phyloP scores from a whole-genome alignment of 306 rosid genomes.

The Vigna nakashimae region DNA sequence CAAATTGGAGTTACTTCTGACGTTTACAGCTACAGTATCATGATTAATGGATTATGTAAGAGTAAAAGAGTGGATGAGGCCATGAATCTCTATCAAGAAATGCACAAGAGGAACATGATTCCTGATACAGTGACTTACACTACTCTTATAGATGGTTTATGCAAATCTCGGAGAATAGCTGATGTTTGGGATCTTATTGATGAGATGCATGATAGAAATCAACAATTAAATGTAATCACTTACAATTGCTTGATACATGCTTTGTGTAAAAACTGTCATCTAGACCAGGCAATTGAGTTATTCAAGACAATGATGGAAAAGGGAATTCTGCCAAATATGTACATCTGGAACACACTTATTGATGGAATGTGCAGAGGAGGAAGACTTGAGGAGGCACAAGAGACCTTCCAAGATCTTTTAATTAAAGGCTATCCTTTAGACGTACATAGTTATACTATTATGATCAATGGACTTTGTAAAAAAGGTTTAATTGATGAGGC shows the following conservation, averaged over 20 bases:
- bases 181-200: neutral
- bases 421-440: neutral
- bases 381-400: neutral
- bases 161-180: too few relatives aligned
- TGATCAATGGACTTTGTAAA: constrained; percentile 26
- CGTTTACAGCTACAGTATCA: neutral
- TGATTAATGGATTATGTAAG: neutral
- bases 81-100: too few relatives aligned
- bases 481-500: constrained; percentile 12
- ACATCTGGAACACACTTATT: neutral
- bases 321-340: neutral
- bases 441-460: neutral
- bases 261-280: neutral
- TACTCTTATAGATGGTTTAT: too few relatives aligned
- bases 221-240: neutral
- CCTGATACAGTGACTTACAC: too few relatives aligned
- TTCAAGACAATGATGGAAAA: neutral
- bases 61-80: too few relatives aligned
- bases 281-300: neutral
- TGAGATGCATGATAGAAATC: constrained; percentile 20
- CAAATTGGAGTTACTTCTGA: neutral
- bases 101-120: too few relatives aligned
- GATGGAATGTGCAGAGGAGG: constrained; percentile 13
- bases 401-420: neutral
- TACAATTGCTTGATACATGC: neutral